These are phyloP conservation scores for Dothiorella sarmentorum DNA, from an alignment of 2,329 filamentous ascomycete genomes.

Conservation along the genomic window DNA sequence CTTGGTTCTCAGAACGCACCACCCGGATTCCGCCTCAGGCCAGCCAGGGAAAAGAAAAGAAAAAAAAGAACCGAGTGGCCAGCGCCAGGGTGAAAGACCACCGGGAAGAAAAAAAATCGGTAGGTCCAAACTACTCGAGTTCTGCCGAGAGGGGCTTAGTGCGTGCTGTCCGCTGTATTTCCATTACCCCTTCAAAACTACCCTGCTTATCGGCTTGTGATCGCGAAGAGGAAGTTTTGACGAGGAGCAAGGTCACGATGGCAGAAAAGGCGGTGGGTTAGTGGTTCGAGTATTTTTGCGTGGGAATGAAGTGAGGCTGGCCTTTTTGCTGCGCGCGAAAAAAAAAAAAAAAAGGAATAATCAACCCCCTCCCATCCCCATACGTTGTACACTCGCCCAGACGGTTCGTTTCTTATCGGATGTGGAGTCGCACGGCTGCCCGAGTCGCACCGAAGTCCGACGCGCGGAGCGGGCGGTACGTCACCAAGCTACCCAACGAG, in stretches of 20 bases:
- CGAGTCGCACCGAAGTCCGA: neutral
- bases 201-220: slow-evolving; percentile 8
- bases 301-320: neutral
- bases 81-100: neutral
- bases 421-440: neutral
- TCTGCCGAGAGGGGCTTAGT: slow-evolving; percentile 2
- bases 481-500: slow-evolving; percentile 2
- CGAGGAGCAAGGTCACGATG: slow-evolving; percentile 1
- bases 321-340: neutral
- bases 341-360: no score
- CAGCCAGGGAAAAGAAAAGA: neutral
- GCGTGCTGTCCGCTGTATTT: slow-evolving; percentile 7
- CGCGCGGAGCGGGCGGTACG: neutral
- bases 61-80: neutral
- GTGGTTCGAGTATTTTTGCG: neutral
- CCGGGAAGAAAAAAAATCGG: slow-evolving; percentile 6
- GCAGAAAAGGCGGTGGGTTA: neutral
- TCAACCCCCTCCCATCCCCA: no score
- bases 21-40: neutral
- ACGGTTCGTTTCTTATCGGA: neutral
- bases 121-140: slow-evolving; percentile 1
- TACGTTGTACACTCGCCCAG: neutral
- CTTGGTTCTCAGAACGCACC: neutral
- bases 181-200: slow-evolving; percentile 19
- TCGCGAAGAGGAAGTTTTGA: slow-evolving; percentile 16